These are phyloP conservation scores for Acidiella bohemica DNA, from an alignment of 495 filamentous ascomycete species.

Conservation along the genomic window DNA sequence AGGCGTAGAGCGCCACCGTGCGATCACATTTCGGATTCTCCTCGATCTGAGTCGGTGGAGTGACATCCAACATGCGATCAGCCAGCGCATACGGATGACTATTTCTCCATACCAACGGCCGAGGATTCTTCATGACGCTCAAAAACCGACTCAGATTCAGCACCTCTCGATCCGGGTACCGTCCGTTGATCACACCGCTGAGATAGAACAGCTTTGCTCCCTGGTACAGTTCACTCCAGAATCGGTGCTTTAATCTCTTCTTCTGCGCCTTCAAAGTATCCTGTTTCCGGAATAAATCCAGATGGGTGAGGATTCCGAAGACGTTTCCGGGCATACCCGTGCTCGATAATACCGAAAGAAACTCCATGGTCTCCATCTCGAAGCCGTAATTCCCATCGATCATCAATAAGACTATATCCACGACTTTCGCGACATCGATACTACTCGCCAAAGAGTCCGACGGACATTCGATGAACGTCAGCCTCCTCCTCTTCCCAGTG, in stretches of 20 bases:
- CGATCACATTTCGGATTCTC: slow-evolving; percentile 78
- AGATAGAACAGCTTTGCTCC: slow-evolving; percentile 95
- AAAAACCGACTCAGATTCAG: slow-evolving; percentile 91
- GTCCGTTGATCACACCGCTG: slow-evolving; percentile 85
- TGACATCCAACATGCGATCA: slow-evolving; percentile 88
- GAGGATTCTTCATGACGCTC: slow-evolving; percentile 96
- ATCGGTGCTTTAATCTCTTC: slow-evolving; percentile 86
- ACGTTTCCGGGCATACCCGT: slow-evolving; percentile 97
- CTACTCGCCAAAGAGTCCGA: slow-evolving; percentile 82
- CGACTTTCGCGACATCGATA: slow-evolving; percentile 92
- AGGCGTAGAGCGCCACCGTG: slow-evolving; percentile 81
- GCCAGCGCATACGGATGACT: slow-evolving; percentile 86
- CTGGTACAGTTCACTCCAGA: slow-evolving; percentile 94
- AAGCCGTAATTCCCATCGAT: slow-evolving; percentile 98
- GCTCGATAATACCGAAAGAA: slow-evolving; percentile 74
- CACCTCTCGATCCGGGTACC: slow-evolving; percentile 92
- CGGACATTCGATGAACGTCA: slow-evolving; percentile 94
- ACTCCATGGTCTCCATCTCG: slow-evolving; percentile 99
- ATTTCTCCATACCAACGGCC: slow-evolving; percentile 92
- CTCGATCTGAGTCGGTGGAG: slow-evolving; percentile 80
- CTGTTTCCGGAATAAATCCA: slow-evolving; percentile 89
- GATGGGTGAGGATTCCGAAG: slow-evolving; percentile 90
- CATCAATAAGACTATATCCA: slow-evolving; percentile 91
- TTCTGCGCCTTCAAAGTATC: slow-evolving; percentile 79
- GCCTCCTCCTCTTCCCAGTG: slow-evolving; percentile 78